Evolutionary conservation across 306 rosid genomes (phyloP).

Genomic region (Casuarina glauca): DNA sequence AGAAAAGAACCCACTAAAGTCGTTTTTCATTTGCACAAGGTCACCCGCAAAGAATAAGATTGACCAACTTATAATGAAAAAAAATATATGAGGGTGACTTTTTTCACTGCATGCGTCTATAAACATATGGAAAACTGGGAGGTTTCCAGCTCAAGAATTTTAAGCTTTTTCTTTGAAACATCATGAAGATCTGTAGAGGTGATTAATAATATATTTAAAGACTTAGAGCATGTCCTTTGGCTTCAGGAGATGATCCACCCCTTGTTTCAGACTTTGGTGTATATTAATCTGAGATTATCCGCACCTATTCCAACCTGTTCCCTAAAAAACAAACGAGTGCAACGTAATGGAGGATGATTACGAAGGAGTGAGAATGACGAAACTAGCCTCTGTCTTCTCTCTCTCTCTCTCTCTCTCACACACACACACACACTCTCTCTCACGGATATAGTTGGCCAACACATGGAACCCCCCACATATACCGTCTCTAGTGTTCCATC

Average conservation of each 20-base stretch:
- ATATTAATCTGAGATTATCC: constrained; percentile 10
- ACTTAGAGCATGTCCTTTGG: no score
- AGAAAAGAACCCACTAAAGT: constrained; percentile 44
- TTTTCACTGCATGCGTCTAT: constrained; percentile 24
- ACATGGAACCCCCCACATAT: constrained; percentile 68
- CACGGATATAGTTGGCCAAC: constrained; percentile 67
- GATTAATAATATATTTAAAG: no score
- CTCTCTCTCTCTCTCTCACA: constrained; percentile 19
- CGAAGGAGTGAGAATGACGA: constrained; percentile 34
- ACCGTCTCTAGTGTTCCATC: constrained; percentile 42
- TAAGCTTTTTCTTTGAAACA: no score
- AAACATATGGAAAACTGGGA: no score
- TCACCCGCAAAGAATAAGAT: constrained; percentile 47
- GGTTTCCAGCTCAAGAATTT: no score
- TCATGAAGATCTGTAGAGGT: no score
- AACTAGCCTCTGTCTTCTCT: constrained; percentile 39
- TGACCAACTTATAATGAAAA: constrained; percentile 36
- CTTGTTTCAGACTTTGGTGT: no score
- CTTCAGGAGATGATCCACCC: no score
- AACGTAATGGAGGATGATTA: background rate
- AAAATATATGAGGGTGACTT: constrained; percentile 23
- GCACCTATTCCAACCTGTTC: constrained; percentile 1
- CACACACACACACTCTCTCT: constrained; percentile 16
- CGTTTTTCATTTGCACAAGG: constrained; percentile 35
- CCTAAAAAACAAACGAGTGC: background rate